Evolutionary conservation across 805 yeast genomes (phyloP).

Genomic region (Hanseniaspora meyeri): DNA sequence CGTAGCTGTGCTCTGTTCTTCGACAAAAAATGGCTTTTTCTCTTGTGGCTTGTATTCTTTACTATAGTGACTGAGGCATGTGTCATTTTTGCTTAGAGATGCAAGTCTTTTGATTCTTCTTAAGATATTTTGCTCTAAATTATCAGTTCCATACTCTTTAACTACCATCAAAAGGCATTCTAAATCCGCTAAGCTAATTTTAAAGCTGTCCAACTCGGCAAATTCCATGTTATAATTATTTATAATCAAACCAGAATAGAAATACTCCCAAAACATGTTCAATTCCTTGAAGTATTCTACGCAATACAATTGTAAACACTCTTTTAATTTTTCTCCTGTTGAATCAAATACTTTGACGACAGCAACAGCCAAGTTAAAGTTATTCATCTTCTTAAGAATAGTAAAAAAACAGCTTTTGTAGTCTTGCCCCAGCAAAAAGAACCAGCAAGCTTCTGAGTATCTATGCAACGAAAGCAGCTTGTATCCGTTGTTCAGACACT

Average conservation of each 20-base stretch:
- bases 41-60: neutral
- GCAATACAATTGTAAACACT: constrained; percentile 8
- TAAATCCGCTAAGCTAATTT: neutral
- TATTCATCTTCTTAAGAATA: constrained; percentile 1
- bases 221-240: neutral
- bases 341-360: neutral
- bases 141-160: neutral
- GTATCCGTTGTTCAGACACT: constrained; percentile 9
- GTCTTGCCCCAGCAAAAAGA: constrained; percentile 10
- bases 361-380: neutral
- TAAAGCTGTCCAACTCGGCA: neutral
- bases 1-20: neutral
- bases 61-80: neutral
- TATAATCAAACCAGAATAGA: constrained; percentile 4
- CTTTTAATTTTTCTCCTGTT: neutral
- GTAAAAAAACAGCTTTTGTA: constrained; percentile 12
- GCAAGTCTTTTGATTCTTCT: neutral
- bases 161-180: neutral
- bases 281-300: constrained; percentile 1
- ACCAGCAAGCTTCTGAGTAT: constrained; percentile 12
- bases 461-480: constrained; percentile 8
- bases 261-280: constrained; percentile 10
- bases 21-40: neutral
- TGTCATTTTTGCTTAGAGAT: neutral
- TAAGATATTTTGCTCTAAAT: neutral